Base-by-base conservation (phyloP, 176 grass and related monocot genomes). In the Chloris gayana region DNA sequence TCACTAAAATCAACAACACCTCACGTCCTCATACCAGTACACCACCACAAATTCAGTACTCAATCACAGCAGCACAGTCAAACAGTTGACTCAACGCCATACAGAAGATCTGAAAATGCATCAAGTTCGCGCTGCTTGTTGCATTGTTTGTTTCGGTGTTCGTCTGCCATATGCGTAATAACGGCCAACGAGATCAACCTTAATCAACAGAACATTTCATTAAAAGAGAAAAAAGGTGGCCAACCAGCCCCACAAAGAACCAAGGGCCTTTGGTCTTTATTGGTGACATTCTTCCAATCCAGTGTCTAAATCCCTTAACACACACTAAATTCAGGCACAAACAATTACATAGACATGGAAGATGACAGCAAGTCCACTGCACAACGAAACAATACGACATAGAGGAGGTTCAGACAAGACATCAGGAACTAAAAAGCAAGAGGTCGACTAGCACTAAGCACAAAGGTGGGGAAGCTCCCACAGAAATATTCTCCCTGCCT, bases 261-360 rank as follows among this genome's bases (percentile, higher is more conserved):
- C 66, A 77, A 49, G 60, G 73, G 59, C 35, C 4, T 11, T 54
- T 72, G 22, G 26, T 26, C 33, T 66, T 88, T 82, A 79, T 88
- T 88, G 2, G 29, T 63, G 44, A 61, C 21, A 54, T 42, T 64
- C 37, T 64, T 77, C 50, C 34, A 30, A 71, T 44, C n/a, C 58
- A 77, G 56, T 44, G 67, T 46, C 15, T 41, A 24, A 17, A 37
- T 26, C 63, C 33, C 24, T 57, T 34, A 45, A 79, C 59, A 33
- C 70, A 27, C 2, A 66, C 17, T 73, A 13, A 79, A 85, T 68
- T 25, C 47, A 41, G 34, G 54, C 46, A 30, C 6, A n/a, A 0
- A 29, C 25, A 80, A 56, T 51, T 17, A 53, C 46, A 80, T 46
- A 30, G 35, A 60, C 27, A 71, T 21, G 27, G 46, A 62, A 59